A percentile compares a stretch with the other conserved stretches of the same genome.
Evolutionary conservation across 2,329 filamentous ascomycete species (phyloP).

Genomic region (Diplodia sapinea): DNA sequence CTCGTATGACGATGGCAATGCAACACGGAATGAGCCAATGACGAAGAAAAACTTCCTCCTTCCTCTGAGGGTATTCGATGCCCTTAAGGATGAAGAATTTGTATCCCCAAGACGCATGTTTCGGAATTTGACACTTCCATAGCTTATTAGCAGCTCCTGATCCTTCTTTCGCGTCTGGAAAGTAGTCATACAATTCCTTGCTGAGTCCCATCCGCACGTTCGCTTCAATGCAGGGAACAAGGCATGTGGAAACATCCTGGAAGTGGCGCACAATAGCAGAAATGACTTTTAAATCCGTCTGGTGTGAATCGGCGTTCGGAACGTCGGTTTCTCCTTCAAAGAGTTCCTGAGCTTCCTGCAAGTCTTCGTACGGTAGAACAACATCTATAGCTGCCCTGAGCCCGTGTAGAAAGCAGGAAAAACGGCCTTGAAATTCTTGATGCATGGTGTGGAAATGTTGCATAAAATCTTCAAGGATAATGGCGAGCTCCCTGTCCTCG

Average conservation of each 20-base stretch:
- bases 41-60: rapidly evolving
- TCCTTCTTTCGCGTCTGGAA: too few relatives aligned
- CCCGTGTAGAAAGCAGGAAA: background rate
- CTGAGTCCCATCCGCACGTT: background rate
- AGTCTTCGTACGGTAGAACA: background rate
- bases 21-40: background rate
- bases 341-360: too few relatives aligned
- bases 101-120: background rate
- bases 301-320: too few relatives aligned
- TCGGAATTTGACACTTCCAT: rapidly evolving
- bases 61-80: rapidly evolving
- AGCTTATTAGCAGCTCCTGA: too few relatives aligned
- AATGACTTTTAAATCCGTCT: background rate
- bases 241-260: background rate
- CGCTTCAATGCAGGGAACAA: background rate
- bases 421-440: background rate
- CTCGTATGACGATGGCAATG: background rate
- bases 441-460: background rate
- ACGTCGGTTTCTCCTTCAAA: too few relatives aligned
- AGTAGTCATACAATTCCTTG: background rate
- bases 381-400: background rate
- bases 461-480: background rate
- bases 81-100: rapidly evolving
- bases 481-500: background rate
- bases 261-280: background rate